phyloP scores from a whole-genome alignment of 768 basidiomycete species.

The Pisolithus microcarpus region DNA sequence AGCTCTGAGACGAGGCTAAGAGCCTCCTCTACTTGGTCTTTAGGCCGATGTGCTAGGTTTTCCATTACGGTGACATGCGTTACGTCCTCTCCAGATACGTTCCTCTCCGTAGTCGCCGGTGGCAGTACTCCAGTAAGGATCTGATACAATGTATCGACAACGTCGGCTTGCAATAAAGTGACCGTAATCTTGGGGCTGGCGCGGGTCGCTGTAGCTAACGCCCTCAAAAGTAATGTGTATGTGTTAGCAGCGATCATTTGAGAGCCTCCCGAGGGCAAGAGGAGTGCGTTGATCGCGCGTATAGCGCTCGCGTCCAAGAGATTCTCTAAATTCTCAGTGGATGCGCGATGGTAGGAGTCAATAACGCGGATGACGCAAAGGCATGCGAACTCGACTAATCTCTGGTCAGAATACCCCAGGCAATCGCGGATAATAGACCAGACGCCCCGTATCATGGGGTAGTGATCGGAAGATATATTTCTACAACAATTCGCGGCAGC shows the following conservation, averaged over 20 bases:
- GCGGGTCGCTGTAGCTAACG: constrained; percentile 80
- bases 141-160: constrained; percentile 89
- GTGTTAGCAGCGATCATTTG: constrained; percentile 82
- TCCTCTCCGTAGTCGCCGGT: constrained; percentile 53
- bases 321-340: constrained; percentile 78
- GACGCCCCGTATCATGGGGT: constrained; percentile 80
- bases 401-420: constrained; percentile 85
- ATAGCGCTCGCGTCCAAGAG: constrained; percentile 77
- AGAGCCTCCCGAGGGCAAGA: constrained; percentile 80
- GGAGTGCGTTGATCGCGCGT: constrained; percentile 74
- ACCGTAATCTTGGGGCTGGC: constrained; percentile 85
- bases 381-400: constrained; percentile 95
- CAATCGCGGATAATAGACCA: constrained; percentile 93
- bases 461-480: constrained; percentile 83
- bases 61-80: constrained; percentile 98
- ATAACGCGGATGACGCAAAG: constrained; percentile 91
- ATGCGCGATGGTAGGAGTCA: constrained; percentile 84
- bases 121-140: constrained; percentile 93
- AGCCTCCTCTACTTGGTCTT: constrained; percentile 95
- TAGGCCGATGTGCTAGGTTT: constrained; percentile 91
- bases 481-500: constrained; percentile 97
- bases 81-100: constrained; percentile 80
- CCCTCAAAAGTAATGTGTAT: constrained; percentile 80
- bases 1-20: constrained; percentile 85
- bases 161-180: constrained; percentile 82